Conservation (phyloP, 805 yeast species). For the Teunomyces gatunensis region DNA sequence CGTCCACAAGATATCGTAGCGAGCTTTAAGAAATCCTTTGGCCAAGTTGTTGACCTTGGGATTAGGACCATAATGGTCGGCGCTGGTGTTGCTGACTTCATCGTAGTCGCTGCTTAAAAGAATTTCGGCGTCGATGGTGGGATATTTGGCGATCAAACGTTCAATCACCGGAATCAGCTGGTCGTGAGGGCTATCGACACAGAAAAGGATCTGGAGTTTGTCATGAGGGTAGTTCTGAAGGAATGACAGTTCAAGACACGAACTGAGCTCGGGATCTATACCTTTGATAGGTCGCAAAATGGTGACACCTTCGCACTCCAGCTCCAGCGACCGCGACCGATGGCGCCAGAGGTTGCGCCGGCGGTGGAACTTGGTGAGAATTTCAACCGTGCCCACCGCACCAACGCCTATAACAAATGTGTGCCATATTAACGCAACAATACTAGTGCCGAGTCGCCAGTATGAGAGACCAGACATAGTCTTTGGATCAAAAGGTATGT, state of each 20-base stretch:
- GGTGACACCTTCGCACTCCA: conserved; percentile 49
- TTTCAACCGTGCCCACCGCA: conserved; percentile 38
- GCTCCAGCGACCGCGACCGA: background rate
- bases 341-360: conserved; percentile 15
- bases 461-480: conserved; percentile 3
- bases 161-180: conserved; percentile 61
- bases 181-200: conserved; percentile 64
- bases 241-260: conserved; percentile 67
- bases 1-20: conserved; percentile 76
- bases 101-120: conserved; percentile 35
- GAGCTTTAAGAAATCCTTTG: conserved; percentile 71
- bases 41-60: conserved; percentile 86
- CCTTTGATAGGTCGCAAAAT: conserved; percentile 84
- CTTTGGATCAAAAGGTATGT: too few relatives aligned
- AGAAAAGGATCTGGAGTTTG: conserved; percentile 68
- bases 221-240: conserved; percentile 62
- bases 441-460: conserved; percentile 8
- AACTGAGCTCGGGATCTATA: conserved; percentile 68
- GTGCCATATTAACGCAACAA: conserved; percentile 37
- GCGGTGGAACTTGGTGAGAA: conserved; percentile 27
- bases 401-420: conserved; percentile 35
- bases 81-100: conserved; percentile 21
- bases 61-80: conserved; percentile 70
- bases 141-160: conserved; percentile 49
- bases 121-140: conserved; percentile 56